phyloP scores from a whole-genome alignment of 169 alveolate species.

The Toxoplasma gondii region DNA sequence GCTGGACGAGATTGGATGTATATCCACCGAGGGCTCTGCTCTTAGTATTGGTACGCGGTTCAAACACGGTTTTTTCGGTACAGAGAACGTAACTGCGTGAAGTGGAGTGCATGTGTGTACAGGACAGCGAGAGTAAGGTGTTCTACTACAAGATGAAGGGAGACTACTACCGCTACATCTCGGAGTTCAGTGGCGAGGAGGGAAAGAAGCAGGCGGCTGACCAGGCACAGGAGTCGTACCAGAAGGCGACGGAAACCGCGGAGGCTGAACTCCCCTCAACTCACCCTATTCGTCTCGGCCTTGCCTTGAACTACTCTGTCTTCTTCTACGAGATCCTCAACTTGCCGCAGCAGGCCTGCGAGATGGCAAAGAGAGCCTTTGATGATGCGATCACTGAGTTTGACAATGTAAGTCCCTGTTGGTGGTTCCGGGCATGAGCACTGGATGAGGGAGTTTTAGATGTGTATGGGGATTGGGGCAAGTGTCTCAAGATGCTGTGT shows the following conservation, averaged over 20 bases:
- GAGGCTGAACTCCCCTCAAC: slow-evolving; percentile 94
- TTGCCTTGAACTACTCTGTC: slow-evolving; percentile 98
- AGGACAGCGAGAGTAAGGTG: slow-evolving; percentile 91
- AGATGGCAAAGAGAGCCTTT: slow-evolving; percentile 96
- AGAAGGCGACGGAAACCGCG: slow-evolving; percentile 96
- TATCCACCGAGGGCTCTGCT: no score
- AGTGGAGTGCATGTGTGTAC: not conserved
- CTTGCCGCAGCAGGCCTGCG: slow-evolving; percentile 98
- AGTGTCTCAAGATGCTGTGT: not conserved
- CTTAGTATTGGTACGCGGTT: no score
- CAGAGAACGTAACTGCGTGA: no score
- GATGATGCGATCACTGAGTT: slow-evolving; percentile 96
- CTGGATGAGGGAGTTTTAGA: not conserved
- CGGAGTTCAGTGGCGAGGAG: slow-evolving; percentile 97
- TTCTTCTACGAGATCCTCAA: slow-evolving; percentile 98
- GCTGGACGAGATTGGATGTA: no score
- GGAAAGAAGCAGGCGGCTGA: slow-evolving; percentile 94
- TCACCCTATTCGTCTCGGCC: slow-evolving; percentile 98
- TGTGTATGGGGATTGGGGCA: not conserved
- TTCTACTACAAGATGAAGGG: slow-evolving; percentile 99
- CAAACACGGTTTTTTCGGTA: no score
- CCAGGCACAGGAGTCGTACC: slow-evolving; percentile 96
- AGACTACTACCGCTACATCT: slow-evolving; percentile 96
- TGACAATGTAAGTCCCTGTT: slow-evolving; percentile 84
- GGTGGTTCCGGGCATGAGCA: not conserved